Evolutionary conservation across 306 rosid genomes (phyloP).

Genomic region (Hippophae tibetana): DNA sequence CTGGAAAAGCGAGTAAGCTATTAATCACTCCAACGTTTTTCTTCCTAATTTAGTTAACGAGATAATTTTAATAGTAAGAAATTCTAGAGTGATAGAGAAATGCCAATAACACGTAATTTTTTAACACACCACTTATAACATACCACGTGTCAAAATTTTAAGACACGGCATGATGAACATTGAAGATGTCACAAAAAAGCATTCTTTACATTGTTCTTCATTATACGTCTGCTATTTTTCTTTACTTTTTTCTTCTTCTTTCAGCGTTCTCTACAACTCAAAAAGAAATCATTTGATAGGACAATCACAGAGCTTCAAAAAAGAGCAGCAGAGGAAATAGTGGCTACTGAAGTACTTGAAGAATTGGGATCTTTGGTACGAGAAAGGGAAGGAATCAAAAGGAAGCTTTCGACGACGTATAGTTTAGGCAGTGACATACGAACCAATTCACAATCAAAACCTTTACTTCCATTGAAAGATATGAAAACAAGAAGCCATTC

Average conservation of each 20-base stretch:
- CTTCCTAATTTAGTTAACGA: not conserved
- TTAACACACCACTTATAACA: too few species aligned
- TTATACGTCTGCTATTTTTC: not conserved
- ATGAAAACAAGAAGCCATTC: conserved; percentile 35
- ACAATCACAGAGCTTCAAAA: conserved; percentile 44
- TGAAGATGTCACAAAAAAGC: too few species aligned
- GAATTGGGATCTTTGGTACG: conserved; percentile 28
- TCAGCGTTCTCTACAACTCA: conserved; percentile 52
- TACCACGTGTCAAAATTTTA: too few species aligned
- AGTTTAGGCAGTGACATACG: conserved; percentile 52
- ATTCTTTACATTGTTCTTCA: too few species aligned
- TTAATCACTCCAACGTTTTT: not conserved
- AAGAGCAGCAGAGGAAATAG: conserved; percentile 35
- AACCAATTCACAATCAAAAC: conserved; percentile 17
- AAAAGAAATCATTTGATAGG: conserved; percentile 53
- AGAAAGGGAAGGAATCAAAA: conserved; percentile 45
- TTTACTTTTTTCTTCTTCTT: conserved; percentile 1
- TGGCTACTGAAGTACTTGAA: conserved; percentile 26
- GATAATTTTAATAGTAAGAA: too few species aligned
- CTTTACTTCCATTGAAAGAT: conserved; percentile 46
- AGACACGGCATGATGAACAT: too few species aligned
- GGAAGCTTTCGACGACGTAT: conserved; percentile 56
- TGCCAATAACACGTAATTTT: too few species aligned
- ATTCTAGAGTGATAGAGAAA: too few species aligned
- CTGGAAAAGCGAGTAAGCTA: conserved; percentile 55